Base-by-base conservation (phyloP, 345 rosid species). In the Brassica carinata region DNA sequence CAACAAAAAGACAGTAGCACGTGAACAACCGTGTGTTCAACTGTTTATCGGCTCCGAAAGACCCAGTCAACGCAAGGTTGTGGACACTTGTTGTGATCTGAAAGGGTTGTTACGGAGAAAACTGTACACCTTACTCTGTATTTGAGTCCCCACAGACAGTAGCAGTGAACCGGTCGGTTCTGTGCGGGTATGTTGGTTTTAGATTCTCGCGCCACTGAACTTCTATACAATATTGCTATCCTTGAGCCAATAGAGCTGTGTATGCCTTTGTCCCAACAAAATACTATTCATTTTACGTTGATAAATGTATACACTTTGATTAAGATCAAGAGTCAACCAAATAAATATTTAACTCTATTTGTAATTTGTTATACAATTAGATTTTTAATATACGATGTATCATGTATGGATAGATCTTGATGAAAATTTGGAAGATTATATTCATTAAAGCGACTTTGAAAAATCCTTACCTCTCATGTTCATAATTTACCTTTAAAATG, bases 131-230 rank as follows among this genome's bases (percentile, higher is more conserved):
- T 71, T 10, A 57, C 17, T 17, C n/a, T 51, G 19, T 57, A 7
- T 33, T 51, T 11, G 40, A 48, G 72, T 51, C 65, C 76, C 77
- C 72, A 72, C 77, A 64, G 61, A 64, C 61, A 72, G 38, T 65
- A 55, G 61, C 67, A 72, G 77, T 55, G 23, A 78, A 72, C 77
- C 77, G 77, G 77, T 78, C 81, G 72, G 77, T 72, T 61, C 23
- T 55, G 61, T 17, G 10, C 61, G 15, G 18, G 61, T 55, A 6
- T 55, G 61, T 55, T 55, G 26, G 61, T 55, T 17, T 15, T 15
- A 55, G 26, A 55, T 55, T 17, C 23, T 11, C 74, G 34, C 45
- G 62, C 61, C 64, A 23, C 63, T 59, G 3, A 76, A 17, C 69
- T 68, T 23, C 66, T 27, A 34, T 11, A 27, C 58, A 51, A 18